Percentiles rank a stretch among this genome's conserved stretches.
Conservation (phyloP, 768 basidiomycete species). For the Tricholoma terreum region DNA sequence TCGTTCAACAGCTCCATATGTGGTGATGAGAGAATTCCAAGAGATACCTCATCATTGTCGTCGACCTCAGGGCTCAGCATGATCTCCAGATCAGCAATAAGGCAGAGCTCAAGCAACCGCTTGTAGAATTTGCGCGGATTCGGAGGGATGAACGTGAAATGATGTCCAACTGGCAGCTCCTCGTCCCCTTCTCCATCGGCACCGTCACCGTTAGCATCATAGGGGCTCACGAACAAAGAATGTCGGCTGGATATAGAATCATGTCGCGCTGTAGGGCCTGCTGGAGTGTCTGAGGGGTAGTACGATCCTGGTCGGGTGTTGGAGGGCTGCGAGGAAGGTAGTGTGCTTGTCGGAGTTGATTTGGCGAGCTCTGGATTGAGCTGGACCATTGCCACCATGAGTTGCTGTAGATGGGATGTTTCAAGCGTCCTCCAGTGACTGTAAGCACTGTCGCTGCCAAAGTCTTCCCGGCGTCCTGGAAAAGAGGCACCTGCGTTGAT, state of each 20-base stretch:
- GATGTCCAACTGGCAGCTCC: slow-evolving; percentile 65
- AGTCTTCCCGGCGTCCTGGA: slow-evolving; percentile 85
- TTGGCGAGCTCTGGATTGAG: slow-evolving; percentile 85
- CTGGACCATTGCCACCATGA: slow-evolving; percentile 84
- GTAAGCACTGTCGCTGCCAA: slow-evolving; percentile 79
- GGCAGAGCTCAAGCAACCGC: slow-evolving; percentile 77
- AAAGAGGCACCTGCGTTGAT: slow-evolving; percentile 82
- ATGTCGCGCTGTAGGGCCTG: slow-evolving; percentile 41
- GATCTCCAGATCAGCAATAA: slow-evolving; percentile 80
- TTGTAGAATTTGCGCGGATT: slow-evolving; percentile 85
- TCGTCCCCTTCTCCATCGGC: slow-evolving; percentile 46
- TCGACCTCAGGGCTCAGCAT: slow-evolving; percentile 92
- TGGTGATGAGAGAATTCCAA: slow-evolving; percentile 78
- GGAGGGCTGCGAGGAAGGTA: slow-evolving; percentile 43
- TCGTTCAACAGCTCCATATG: slow-evolving; percentile 86
- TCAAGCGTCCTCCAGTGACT: slow-evolving; percentile 80
- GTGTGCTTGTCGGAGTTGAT: slow-evolving; percentile 59
- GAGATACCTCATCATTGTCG: slow-evolving; percentile 91
- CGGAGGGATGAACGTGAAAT: slow-evolving; percentile 89
- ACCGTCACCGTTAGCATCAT: slow-evolving; percentile 37
- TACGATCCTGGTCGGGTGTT: slow-evolving; percentile 55
- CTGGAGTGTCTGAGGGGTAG: slow-evolving; percentile 44
- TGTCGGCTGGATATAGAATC: slow-evolving; percentile 66
- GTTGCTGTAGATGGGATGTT: slow-evolving; percentile 79
- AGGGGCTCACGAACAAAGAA: slow-evolving; percentile 47